phyloP scores from a whole-genome alignment of 305 asterid genomes.

The Ajuga reptans region DNA sequence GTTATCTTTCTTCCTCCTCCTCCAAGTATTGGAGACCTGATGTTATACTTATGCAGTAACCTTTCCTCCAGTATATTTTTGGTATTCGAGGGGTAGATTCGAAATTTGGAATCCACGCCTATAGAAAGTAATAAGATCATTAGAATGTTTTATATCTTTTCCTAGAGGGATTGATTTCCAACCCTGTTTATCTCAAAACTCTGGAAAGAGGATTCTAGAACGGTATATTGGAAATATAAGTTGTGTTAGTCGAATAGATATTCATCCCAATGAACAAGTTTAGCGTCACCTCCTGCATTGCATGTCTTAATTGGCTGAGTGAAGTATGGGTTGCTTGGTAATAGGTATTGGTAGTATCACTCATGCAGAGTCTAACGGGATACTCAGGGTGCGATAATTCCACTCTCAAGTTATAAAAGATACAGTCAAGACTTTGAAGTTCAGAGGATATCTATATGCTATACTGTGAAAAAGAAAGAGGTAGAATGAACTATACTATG shows the following conservation, averaged over 20 bases:
- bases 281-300: background rate
- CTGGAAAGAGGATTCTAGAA: background rate
- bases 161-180: background rate
- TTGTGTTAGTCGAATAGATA: background rate
- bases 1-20: slow-evolving; percentile 27
- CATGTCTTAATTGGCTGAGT: background rate
- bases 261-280: background rate
- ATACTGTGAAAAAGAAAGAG: background rate
- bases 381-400: no score
- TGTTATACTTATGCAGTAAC: background rate
- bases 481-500: background rate
- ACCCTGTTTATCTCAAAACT: background rate
- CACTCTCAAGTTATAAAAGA: no score
- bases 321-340: background rate
- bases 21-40: background rate
- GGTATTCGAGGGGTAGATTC: background rate
- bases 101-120: background rate
- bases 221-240: background rate
- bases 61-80: background rate
- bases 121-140: background rate
- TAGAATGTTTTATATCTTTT: background rate
- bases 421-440: background rate
- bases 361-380: no score
- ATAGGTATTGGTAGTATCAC: background rate
- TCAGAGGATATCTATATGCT: background rate